Conservation (phyloP, 345 rosid genomes). For the Balakata baccata region DNA sequence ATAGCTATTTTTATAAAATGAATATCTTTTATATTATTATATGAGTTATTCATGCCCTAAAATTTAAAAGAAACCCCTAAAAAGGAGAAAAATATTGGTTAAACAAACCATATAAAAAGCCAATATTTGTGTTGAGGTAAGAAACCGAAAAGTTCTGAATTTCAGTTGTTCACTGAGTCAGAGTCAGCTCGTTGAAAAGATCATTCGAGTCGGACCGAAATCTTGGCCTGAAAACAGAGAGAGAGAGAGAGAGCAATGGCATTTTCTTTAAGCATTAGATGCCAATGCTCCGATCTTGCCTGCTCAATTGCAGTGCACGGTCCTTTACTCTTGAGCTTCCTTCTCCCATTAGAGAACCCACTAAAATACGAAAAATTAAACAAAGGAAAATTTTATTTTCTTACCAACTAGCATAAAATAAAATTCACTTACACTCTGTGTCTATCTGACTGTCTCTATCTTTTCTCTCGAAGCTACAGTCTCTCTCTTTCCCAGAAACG, state of each 20-base stretch:
- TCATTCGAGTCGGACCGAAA: not conserved
- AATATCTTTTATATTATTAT: no score
- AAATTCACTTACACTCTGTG: not conserved
- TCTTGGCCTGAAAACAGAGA: not conserved
- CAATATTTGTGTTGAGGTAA: no score
- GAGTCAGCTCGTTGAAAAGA: not conserved
- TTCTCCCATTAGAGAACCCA: not conserved
- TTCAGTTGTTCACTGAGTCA: no score
- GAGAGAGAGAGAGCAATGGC: not conserved
- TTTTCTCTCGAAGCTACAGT: not conserved
- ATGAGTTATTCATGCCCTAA: no score
- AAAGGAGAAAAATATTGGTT: no score
- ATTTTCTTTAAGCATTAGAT: conserved; percentile 6
- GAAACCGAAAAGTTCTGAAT: no score
- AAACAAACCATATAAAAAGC: no score
- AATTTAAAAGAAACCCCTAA: no score
- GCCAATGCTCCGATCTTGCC: conserved; percentile 1
- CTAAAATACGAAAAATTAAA: not conserved
- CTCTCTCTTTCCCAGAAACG: not conserved
- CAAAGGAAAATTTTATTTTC: not conserved
- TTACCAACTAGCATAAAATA: conserved; percentile 12
- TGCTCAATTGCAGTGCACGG: conserved; percentile 19
- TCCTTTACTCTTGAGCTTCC: not conserved
- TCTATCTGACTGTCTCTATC: not conserved
- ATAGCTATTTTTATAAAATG: no score